Evolutionary conservation across 495 filamentous ascomycete species (phyloP).

Genomic region (Penicillium bovifimosum): DNA sequence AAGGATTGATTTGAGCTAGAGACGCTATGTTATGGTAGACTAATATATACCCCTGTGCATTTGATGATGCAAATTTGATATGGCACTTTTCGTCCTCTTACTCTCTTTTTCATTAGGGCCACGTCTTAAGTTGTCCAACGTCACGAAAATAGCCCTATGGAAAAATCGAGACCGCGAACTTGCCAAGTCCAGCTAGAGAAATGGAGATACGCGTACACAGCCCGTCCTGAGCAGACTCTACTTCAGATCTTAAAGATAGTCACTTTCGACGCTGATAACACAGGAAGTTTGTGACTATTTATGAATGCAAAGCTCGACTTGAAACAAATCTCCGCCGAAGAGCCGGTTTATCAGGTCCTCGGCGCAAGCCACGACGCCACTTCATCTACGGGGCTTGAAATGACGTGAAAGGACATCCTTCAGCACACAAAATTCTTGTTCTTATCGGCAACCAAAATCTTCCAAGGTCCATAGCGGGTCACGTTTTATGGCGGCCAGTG

Average conservation of each 20-base stretch:
- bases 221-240: no score
- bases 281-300: no score
- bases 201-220: no score
- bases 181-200: no score
- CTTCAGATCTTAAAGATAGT: no score
- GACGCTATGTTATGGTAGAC: constrained; percentile 8
- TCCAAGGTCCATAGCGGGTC: no score
- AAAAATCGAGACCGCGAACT: no score
- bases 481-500: no score
- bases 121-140: no score
- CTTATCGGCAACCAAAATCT: neutral
- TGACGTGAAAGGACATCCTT: neutral
- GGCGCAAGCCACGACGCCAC: neutral
- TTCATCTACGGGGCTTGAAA: neutral
- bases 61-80: neutral
- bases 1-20: constrained; percentile 4
- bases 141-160: no score
- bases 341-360: neutral
- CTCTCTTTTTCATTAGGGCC: neutral
- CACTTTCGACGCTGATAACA: no score
- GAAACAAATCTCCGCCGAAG: no score
- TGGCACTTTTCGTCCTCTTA: neutral
- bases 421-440: neutral
- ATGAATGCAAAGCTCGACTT: neutral
- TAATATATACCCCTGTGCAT: constrained; percentile 15